Evolutionary conservation across 164 flowering plant species (phyloP).

Genomic region (Liriodendron chinense): DNA sequence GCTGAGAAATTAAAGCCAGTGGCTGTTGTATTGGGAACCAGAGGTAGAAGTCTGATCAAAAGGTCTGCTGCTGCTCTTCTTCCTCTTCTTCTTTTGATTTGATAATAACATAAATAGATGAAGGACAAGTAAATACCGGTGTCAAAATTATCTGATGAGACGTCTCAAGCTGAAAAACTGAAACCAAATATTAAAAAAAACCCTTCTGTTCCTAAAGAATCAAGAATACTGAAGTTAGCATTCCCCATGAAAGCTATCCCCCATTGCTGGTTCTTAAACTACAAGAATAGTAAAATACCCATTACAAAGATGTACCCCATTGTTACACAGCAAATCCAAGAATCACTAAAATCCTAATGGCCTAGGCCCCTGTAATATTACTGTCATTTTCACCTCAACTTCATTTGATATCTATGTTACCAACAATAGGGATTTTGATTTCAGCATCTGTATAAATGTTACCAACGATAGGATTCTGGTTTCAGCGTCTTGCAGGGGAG

Average conservation of each 20-base stretch:
- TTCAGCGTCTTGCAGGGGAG: constrained; percentile 84
- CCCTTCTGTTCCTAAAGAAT: no score
- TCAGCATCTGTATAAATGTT: not conserved
- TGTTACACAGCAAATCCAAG: no score
- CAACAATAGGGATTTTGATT: not conserved
- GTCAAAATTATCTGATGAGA: no score
- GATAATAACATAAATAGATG: not conserved
- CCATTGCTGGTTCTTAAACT: no score
- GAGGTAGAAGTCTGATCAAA: constrained; percentile 72
- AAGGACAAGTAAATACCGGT: not conserved
- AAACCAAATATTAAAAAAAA: no score
- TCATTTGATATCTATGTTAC: not conserved
- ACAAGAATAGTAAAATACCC: no score
- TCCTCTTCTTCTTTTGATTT: not conserved
- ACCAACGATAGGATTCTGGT: not conserved
- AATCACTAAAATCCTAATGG: not conserved
- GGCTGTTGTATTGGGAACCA: constrained; percentile 86
- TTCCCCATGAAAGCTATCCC: no score
- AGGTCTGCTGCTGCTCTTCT: constrained; percentile 36
- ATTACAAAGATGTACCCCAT: not conserved
- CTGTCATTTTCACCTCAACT: not conserved
- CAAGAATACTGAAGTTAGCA: no score
- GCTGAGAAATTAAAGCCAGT: constrained; percentile 82
- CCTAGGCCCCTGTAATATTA: not conserved
- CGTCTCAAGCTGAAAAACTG: no score